Conservation (phyloP, 2,329 filamentous ascomycete species). For the Clathrospora elynae region DNA sequence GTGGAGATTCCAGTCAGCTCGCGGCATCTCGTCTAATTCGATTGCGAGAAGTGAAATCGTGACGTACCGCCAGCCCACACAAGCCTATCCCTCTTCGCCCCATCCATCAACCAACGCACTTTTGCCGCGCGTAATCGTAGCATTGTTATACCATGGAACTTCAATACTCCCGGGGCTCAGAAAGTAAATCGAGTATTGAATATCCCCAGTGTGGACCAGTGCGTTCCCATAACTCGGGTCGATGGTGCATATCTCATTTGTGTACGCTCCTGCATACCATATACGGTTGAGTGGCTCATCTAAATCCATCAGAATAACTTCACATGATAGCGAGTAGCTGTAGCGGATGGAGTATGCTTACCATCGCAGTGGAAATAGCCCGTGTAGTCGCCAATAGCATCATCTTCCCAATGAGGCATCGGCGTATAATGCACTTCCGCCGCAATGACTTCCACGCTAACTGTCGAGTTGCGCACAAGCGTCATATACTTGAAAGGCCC, state of each 20-base stretch:
- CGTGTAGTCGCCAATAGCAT: constrained; percentile 45
- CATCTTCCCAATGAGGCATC: constrained; percentile 50
- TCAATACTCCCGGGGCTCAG: constrained; percentile 40
- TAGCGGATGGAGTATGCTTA: too few relatives aligned
- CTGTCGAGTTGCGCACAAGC: constrained; percentile 52
- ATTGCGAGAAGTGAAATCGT: background rate
- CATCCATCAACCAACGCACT: constrained; percentile 59
- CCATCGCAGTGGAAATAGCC: constrained; percentile 53
- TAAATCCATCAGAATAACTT: constrained; percentile 15
- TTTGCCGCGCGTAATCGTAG: constrained; percentile 49
- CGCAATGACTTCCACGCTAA: constrained; percentile 45
- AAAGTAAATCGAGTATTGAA: constrained; percentile 31
- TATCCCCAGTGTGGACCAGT: constrained; percentile 39
- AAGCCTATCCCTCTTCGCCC: constrained; percentile 63
- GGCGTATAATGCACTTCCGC: constrained; percentile 54
- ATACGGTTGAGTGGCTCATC: constrained; percentile 53
- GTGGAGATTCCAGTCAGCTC: background rate
- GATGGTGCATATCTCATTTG: constrained; percentile 49
- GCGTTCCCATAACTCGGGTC: constrained; percentile 46
- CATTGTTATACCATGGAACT: constrained; percentile 51
- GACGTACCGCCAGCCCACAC: constrained; percentile 61
- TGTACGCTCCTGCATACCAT: constrained; percentile 53
- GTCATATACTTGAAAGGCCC: constrained; percentile 56
- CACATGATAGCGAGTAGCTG: too few relatives aligned
- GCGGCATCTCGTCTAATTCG: background rate